phyloP scores from a whole-genome alignment of 345 rosid genomes.

The Camelina hispida region DNA sequence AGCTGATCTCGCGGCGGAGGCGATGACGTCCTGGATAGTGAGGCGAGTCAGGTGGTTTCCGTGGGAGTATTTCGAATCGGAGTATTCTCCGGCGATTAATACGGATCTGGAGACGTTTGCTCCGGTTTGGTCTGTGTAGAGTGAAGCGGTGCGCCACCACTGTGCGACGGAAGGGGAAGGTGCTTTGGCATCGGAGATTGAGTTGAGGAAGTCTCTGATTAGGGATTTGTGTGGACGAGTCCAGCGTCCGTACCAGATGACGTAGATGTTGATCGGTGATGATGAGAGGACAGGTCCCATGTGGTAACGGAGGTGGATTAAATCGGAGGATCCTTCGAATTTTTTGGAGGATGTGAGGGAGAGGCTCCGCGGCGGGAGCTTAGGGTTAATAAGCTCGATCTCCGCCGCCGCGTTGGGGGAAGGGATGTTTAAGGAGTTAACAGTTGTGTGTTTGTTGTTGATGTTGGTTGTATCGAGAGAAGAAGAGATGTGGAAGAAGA shows the following conservation, averaged over 20 bases:
- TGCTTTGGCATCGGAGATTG: constrained; percentile 60
- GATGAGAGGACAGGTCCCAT: constrained; percentile 99
- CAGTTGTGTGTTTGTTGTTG: constrained; percentile 7
- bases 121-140: constrained; percentile 97
- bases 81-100: constrained; percentile 71
- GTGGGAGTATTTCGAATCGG: constrained; percentile 62
- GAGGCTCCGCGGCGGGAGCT: constrained; percentile 68
- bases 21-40: constrained; percentile 79
- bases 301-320: constrained; percentile 88
- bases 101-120: constrained; percentile 78
- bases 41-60: constrained; percentile 75
- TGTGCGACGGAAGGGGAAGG: constrained; percentile 71
- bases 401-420: constrained; percentile 15
- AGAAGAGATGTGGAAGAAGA: constrained; percentile 8
- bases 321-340: constrained; percentile 85
- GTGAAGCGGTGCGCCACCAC: constrained; percentile 89
- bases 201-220: constrained; percentile 76
- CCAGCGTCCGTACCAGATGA: constrained; percentile 97
- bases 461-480: background rate
- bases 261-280: constrained; percentile 78
- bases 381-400: constrained; percentile 60
- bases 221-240: constrained; percentile 59
- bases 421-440: constrained; percentile 44
- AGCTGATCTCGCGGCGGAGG: constrained; percentile 65
- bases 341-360: constrained; percentile 59